phyloP scores from a whole-genome alignment of 257 asterid genomes.

The Jacaranda mimosifolia region DNA sequence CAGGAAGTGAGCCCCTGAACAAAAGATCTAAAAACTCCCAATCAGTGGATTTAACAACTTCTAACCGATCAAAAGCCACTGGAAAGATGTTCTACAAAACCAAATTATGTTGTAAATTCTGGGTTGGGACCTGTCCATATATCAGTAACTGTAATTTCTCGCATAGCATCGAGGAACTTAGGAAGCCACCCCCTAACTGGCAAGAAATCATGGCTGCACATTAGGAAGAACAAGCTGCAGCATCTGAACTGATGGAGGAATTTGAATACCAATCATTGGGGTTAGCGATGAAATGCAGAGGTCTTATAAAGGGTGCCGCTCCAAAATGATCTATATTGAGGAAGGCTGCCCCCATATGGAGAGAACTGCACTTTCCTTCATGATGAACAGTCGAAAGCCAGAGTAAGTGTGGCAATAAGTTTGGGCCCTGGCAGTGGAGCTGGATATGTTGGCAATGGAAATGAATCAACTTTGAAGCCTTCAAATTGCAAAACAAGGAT shows the following conservation, averaged over 20 bases:
- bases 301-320: constrained; percentile 76
- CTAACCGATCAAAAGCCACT: no score
- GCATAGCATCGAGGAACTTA: constrained; percentile 63
- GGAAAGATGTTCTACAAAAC: constrained; percentile 86
- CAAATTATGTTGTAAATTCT: constrained; percentile 78
- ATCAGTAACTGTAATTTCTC: constrained; percentile 82
- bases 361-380: constrained; percentile 85
- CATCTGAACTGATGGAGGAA: constrained; percentile 68
- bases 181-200: constrained; percentile 86
- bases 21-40: no score
- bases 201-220: constrained; percentile 81
- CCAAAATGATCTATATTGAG: constrained; percentile 80
- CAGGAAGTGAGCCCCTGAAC: no score
- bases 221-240: constrained; percentile 58
- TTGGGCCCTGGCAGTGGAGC: constrained; percentile 66
- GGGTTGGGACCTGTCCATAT: constrained; percentile 79
- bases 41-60: no score
- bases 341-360: constrained; percentile 92
- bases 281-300: constrained; percentile 74
- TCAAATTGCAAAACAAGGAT: constrained; percentile 93
- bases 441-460: constrained; percentile 53
- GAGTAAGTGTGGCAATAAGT: constrained; percentile 84
- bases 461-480: constrained; percentile 59
- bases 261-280: constrained; percentile 77
- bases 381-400: constrained; percentile 74